phyloP scores from a whole-genome alignment of 2,329 filamentous ascomycete genomes.

The Trichophyton benhamiae region DNA sequence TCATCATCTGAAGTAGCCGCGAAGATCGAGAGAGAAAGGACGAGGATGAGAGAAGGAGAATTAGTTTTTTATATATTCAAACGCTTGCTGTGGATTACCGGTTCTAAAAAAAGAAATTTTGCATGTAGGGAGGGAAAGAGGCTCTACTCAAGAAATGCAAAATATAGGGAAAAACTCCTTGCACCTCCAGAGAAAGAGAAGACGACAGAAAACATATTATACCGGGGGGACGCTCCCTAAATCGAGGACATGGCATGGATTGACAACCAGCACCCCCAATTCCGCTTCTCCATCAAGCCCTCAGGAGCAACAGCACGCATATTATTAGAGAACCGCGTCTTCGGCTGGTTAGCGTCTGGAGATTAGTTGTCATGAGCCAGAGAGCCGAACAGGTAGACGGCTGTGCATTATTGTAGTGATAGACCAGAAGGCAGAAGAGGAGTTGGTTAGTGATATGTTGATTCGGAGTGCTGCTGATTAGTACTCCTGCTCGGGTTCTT shows the following conservation, averaged over 20 bases:
- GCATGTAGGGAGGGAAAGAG: not conserved
- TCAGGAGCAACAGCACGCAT: not conserved
- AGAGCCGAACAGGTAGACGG: not conserved
- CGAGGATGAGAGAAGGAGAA: not conserved
- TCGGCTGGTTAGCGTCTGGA: not conserved
- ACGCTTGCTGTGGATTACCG: not conserved
- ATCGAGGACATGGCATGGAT: not conserved
- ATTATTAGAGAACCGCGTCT: not conserved
- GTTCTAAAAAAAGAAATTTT: not conserved
- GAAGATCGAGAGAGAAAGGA: not conserved
- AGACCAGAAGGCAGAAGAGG: not conserved
- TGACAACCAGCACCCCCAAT: not conserved
- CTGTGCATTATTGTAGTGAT: not conserved
- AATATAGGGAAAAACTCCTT: not conserved
- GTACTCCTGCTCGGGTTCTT: constrained; percentile 10
- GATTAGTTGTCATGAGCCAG: not conserved
- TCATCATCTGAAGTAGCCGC: not conserved
- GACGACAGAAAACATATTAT: not conserved
- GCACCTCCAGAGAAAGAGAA: not conserved
- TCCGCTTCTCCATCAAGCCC: not conserved
- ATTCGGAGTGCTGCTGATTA: constrained; percentile 1
- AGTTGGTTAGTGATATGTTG: not conserved
- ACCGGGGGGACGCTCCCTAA: not conserved
- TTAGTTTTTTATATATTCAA: not conserved
- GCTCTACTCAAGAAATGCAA: not conserved